These are phyloP conservation scores for Teratosphaeriaceae sp. DNA, from an alignment of 2,329 filamentous ascomycete species.

Conservation along the genomic window DNA sequence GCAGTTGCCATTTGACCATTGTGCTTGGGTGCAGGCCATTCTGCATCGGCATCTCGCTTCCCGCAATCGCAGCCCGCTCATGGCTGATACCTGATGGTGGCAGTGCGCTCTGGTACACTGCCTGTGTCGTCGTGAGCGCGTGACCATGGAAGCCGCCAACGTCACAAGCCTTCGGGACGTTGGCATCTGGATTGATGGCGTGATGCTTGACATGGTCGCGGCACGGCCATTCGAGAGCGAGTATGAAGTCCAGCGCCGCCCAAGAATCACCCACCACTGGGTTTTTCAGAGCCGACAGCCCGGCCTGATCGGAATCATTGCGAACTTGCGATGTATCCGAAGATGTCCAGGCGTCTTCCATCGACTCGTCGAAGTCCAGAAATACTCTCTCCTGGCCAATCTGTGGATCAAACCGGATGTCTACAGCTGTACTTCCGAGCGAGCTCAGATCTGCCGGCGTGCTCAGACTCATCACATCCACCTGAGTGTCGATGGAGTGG, in stretches of 20 bases:
- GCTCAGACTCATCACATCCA: constrained; percentile 7
- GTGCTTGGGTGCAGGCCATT: not conserved
- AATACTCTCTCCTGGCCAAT: constrained; percentile 18
- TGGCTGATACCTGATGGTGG: not conserved
- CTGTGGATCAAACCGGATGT: constrained; percentile 12
- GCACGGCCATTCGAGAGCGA: constrained; percentile 20
- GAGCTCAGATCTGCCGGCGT: constrained; percentile 2
- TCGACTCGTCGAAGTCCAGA: constrained; percentile 11
- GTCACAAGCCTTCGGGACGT: constrained; percentile 4
- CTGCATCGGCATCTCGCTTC: not conserved
- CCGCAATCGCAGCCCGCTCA: not conserved
- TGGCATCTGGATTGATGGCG: constrained; percentile 12
- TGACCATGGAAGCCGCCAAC: constrained; percentile 11
- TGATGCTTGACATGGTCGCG: constrained; percentile 14
- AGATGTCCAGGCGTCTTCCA: constrained; percentile 5
- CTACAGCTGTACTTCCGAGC: constrained; percentile 9
- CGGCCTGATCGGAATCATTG: not conserved
- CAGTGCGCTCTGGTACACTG: constrained; percentile 14
- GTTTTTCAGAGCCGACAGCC: not conserved
- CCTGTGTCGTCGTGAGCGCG: constrained; percentile 14
- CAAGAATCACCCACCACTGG: constrained; percentile 8
- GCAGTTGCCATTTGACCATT: constrained; percentile 15
- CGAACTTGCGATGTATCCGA: not conserved
- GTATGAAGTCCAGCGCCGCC: constrained; percentile 22
- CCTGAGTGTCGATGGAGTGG: constrained; percentile 10